Conservation (phyloP, 306 rosid genomes). For the Neltuma alba region DNA sequence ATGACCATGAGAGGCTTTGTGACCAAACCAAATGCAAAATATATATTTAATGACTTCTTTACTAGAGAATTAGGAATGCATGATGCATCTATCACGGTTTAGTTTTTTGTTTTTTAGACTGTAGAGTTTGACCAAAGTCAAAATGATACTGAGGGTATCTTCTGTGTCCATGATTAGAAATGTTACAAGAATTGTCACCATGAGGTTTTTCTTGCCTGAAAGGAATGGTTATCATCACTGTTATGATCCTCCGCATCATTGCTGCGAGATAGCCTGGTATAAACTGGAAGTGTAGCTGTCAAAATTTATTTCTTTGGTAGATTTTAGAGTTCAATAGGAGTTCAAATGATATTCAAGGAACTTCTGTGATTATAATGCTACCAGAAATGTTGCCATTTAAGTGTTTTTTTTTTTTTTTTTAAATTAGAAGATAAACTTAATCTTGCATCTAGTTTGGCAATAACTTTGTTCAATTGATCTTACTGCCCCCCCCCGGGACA, state of each 20-base stretch:
- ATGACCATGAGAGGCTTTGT: background rate
- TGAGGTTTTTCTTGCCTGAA: background rate
- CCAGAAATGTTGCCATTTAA: background rate
- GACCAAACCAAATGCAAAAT: background rate
- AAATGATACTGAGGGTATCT: background rate
- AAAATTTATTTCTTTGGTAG: background rate
- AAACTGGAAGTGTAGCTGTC: no score
- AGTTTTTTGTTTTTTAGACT: background rate
- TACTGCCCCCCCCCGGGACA: no score
- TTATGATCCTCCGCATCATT: background rate
- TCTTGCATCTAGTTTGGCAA: background rate
- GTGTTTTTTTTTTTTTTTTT: no score
- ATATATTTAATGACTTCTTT: background rate
- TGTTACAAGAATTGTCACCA: background rate
- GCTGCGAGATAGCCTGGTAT: background rate
- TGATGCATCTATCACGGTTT: background rate
- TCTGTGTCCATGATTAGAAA: background rate
- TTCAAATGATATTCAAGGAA: background rate
- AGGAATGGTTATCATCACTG: background rate
- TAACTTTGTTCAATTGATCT: no score
- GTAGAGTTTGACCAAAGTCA: background rate
- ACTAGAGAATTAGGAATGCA: conserved; percentile 11
- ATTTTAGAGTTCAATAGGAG: background rate
- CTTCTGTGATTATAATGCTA: background rate
- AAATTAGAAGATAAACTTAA: no score